A percentile compares a stretch with the other conserved stretches of the same genome.
These are phyloP conservation scores for Carex pumila DNA, from an alignment of 176 grass and related monocot species.

Conservation along the genomic window DNA sequence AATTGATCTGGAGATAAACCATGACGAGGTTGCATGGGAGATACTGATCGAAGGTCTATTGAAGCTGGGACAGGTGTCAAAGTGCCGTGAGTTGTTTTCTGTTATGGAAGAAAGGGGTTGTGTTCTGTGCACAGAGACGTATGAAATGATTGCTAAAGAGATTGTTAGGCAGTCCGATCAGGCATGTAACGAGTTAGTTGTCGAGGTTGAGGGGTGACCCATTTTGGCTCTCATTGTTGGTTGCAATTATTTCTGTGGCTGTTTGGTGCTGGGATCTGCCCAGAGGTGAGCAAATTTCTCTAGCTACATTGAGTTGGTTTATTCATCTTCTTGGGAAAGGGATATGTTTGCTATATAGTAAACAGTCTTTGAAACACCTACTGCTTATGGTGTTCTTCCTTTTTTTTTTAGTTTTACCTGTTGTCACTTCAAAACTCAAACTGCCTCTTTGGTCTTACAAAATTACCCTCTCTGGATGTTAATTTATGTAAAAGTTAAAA, in stretches of 20 bases:
- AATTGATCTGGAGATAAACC: slow-evolving; percentile 56
- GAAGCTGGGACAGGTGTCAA: slow-evolving; percentile 44
- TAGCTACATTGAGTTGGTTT: neutral
- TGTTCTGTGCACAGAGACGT: slow-evolving; percentile 41
- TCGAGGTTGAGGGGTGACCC: neutral
- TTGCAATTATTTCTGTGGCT: neutral
- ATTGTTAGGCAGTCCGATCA: slow-evolving; percentile 21
- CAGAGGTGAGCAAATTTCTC: neutral
- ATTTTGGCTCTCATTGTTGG: neutral
- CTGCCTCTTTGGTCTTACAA: neutral
- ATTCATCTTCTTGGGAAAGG: neutral
- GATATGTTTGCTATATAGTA: neutral
- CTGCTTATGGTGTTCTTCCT: neutral
- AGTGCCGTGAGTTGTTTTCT: slow-evolving; percentile 54
- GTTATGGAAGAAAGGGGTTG: slow-evolving; percentile 52
- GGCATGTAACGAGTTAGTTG: neutral
- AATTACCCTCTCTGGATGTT: neutral
- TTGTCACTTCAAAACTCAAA: neutral
- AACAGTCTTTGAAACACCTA: neutral
- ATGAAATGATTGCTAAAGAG: slow-evolving; percentile 50
- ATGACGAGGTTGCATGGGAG: slow-evolving; percentile 78
- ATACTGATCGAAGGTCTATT: slow-evolving; percentile 75
- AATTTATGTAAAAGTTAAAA: neutral
- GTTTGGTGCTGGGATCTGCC: neutral
- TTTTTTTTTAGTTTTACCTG: neutral